Evolutionary conservation across 768 basidiomycete species (phyloP).

Genomic region (Boletus coccyginus): DNA sequence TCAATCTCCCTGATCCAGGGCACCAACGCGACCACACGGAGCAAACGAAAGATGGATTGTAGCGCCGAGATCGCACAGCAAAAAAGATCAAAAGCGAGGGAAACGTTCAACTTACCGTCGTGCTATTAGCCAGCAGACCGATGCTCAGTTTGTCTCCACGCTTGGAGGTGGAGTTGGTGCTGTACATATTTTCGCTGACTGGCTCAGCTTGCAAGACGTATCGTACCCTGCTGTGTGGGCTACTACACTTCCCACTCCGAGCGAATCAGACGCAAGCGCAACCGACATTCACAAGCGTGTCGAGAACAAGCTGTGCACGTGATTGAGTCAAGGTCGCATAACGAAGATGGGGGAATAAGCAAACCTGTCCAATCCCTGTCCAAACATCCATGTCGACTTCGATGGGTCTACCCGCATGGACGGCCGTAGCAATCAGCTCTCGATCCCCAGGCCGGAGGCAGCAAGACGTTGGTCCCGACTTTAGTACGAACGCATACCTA

Average conservation of each 20-base stretch:
- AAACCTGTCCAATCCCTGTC: too few relatives aligned
- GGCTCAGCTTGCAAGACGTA: constrained; percentile 75
- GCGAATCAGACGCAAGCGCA: constrained; percentile 86
- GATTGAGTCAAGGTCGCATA: too few relatives aligned
- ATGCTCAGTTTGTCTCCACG: constrained; percentile 70
- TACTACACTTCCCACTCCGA: constrained; percentile 94
- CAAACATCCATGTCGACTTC: too few relatives aligned
- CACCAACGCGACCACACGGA: constrained; percentile 55
- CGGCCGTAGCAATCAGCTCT: too few relatives aligned
- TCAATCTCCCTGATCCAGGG: constrained; percentile 52
- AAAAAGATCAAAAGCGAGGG: constrained; percentile 82
- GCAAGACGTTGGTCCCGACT: too few relatives aligned
- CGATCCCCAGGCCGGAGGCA: too few relatives aligned
- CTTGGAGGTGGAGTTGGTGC: constrained; percentile 55
- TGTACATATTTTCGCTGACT: constrained; percentile 2
- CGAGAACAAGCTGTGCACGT: too few relatives aligned
- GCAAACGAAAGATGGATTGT: constrained; percentile 73
- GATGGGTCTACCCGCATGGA: too few relatives aligned
- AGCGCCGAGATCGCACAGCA: constrained; percentile 70
- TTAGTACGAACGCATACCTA: too few relatives aligned
- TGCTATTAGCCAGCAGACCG: constrained; percentile 83
- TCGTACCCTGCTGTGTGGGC: constrained; percentile 79
- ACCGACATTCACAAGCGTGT: constrained; percentile 63
- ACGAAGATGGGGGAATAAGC: too few relatives aligned
- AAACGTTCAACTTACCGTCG: constrained; percentile 91